Evolutionary conservation across 2,329 filamentous ascomycete genomes (phyloP), one percentile per base, ranked within the genome.

Genomic region (Myriosclerotinia curreyana): DNA sequence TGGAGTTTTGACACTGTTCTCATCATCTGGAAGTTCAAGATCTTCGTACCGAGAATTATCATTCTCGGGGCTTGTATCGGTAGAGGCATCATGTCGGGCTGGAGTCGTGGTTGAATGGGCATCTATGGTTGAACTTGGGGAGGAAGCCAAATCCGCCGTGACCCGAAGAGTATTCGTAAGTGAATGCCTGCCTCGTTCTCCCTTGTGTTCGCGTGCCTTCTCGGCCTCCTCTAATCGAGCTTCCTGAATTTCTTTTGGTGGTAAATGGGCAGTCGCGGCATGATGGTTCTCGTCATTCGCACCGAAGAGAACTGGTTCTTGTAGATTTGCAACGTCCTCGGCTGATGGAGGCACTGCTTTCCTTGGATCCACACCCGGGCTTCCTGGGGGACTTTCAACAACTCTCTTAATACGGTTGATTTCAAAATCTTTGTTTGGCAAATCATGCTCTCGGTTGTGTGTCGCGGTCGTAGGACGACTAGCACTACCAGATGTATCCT

Each of bases 51-150:
- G 81, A 55, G 83, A 79, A 22, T 80, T 82, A 56, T 92, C 88
- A 62, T 88, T 84, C 62, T 89, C 89, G 1, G 89, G 87, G 70
- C 89, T 92, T 1, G 90, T 92, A 69, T 89, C 87, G 0, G 89
- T 85, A 1, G 90, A 92, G 8, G 81, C 83, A 67, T 88, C 84
- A 66, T 87, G 83, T 48, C 87, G 81, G 44, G 82, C 83, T 1
- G 91, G 89, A 0, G 91, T 95, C 28, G 88, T 86, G 62, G 86
- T 86, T 51, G 89, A 92, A 70, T 88, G 87, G 1, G 87, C 83
- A 40, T 81, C 86, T 62, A 84, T 78, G 0, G 89, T 92, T 7
- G 91, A 94, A 3, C 78, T 79, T 20, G 84, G 82, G 2, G 83
- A 86, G 3, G 81, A 85, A 7, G 80, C 69, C 2, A 77, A 75